A percentile compares a stretch with the other conserved stretches of the same genome.
phyloP scores from a whole-genome alignment of 2,329 filamentous ascomycete genomes.

The Diaporthe caulivora region DNA sequence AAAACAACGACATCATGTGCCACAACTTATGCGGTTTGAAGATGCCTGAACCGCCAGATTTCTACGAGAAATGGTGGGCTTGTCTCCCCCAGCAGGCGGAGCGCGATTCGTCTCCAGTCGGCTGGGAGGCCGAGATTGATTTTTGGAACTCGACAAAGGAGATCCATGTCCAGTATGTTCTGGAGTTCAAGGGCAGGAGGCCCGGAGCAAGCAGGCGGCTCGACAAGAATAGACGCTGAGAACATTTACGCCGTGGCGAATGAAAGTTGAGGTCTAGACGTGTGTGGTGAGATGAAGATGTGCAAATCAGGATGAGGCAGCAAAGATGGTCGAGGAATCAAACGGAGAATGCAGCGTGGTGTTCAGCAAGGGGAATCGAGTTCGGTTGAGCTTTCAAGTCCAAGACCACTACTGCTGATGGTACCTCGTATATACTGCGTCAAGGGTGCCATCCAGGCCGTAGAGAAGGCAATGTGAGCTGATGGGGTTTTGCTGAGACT shows the following conservation, averaged over 20 bases:
- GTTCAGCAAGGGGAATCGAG: background rate
- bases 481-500: too few species aligned
- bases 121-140: conserved; percentile 7
- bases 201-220: background rate
- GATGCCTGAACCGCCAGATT: too few species aligned
- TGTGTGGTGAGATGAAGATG: background rate
- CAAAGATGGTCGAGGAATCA: background rate
- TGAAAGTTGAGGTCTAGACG: background rate
- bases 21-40: too few species aligned
- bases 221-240: background rate
- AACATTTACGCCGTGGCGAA: background rate
- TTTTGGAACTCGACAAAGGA: conserved; percentile 3
- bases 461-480: too few species aligned
- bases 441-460: too few species aligned
- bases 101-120: background rate
- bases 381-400: too few species aligned
- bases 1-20: too few species aligned
- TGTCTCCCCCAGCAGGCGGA: background rate
- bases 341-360: background rate
- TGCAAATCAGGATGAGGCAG: background rate
- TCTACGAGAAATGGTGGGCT: background rate
- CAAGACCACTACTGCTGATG: too few species aligned
- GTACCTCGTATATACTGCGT: too few species aligned
- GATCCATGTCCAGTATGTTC: background rate
- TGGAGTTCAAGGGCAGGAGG: background rate